Base-by-base conservation (phyloP, 352 stramenopile genomes). In the Globisporangium spinosum region DNA sequence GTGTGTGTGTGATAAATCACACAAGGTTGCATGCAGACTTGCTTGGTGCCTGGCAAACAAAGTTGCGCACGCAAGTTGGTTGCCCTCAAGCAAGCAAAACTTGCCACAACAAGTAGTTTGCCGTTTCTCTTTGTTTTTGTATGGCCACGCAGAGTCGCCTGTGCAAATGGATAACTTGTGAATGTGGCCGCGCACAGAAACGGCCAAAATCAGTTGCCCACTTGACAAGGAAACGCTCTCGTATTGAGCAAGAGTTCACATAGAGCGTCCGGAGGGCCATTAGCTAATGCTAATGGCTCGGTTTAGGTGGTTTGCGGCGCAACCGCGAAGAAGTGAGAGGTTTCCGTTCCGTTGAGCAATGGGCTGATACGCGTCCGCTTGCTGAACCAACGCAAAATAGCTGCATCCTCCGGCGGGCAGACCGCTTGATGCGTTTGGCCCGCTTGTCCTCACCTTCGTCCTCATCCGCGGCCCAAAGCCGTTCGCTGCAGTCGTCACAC, bases 221-320 rank as follows among this genome's bases (percentile, higher is more conserved):
- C 5, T 38, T 59, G 54, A 32, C 58, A 63, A 22, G 22, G n/a
- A 12, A 60, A 23, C 7, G 8, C 20, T 7, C n/a, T 17, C 8
- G 12, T 22, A 27, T 59, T 23, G 54, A 59, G 54, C 25, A 59
- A 59, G 43, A 22, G 23, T 5, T 58, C 23, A 12, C 34, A 54
- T 34, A 63, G 58, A 63, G 58, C 2, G 20, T 20, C 35, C 15
- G n/a, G 34, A 4, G n/a, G 53, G 32, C n/a, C 23, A 25, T 38
- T 63, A 54, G 34, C 34, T 53, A 53, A 63, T 53, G 34, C 34
- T 53, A 53, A 63, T 53, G 32, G 54, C 54, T 59, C 54, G 54
- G 54, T 59, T 38, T 22, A 59, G 54, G 56, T 62, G 56, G 56
- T 49, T 34, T 49, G 40, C 40, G 10, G 47, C 8, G n/a, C 20